phyloP scores from a whole-genome alignment of 2,329 filamentous ascomycete genomes.

The Pestalotiopsis fici region DNA sequence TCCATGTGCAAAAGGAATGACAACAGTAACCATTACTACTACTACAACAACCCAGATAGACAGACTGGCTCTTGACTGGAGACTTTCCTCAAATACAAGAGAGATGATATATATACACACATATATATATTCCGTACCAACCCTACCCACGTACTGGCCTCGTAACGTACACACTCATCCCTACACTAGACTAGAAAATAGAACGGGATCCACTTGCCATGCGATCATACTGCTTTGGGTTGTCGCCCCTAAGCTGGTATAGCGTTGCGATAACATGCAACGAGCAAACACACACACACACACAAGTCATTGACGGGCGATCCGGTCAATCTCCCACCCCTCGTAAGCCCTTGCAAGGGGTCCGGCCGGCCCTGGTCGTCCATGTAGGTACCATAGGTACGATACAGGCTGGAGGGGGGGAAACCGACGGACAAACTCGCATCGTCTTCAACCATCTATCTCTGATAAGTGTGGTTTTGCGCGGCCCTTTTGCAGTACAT shows the following conservation, averaged over 20 bases:
- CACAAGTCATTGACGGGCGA: background rate
- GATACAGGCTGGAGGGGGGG: background rate
- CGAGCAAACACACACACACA: background rate
- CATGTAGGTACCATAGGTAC: background rate
- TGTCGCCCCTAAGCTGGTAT: background rate
- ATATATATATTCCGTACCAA: too few species aligned
- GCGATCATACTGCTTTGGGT: background rate
- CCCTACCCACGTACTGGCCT: too few species aligned
- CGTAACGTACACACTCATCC: background rate
- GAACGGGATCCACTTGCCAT: conserved; percentile 2
- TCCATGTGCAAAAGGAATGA: too few species aligned
- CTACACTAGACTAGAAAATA: background rate
- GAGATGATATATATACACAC: too few species aligned
- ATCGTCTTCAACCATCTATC: background rate
- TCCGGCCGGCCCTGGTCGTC: background rate
- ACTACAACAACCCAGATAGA: too few species aligned
- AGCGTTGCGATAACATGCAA: background rate
- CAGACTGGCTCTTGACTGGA: too few species aligned
- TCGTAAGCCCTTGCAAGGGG: background rate
- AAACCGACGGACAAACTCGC: background rate
- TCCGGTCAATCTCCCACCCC: background rate
- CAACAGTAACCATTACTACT: too few species aligned
- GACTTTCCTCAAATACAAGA: too few species aligned
- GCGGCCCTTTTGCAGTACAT: too few species aligned
- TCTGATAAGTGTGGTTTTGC: too few species aligned